Percentiles rank a stretch among this genome's conserved stretches.
Conservation (phyloP, 2,329 filamentous ascomycete genomes). For the Ophiostoma himal-ulmi region DNA sequence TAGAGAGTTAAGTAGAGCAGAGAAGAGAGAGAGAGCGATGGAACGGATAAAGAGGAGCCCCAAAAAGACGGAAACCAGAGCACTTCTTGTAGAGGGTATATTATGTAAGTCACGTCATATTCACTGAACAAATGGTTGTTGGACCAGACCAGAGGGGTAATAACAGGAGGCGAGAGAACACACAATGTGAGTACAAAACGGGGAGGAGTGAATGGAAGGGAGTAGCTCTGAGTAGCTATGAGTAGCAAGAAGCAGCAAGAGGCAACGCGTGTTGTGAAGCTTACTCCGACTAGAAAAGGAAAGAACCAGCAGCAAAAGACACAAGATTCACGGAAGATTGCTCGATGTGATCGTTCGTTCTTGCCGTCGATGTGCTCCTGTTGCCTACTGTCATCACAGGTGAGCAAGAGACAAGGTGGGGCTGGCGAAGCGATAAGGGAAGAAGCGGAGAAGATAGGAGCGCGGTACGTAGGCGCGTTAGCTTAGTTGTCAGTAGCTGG, state of each 20-base stretch:
- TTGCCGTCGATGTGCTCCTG: conserved; percentile 16
- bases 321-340: background rate
- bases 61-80: conserved; percentile 17
- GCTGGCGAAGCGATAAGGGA: conserved; percentile 8
- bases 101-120: conserved; percentile 24
- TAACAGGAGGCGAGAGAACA: conserved; percentile 5
- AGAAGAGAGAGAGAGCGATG: conserved; percentile 5
- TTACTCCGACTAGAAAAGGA: conserved; percentile 4
- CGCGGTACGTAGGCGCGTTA: conserved; percentile 6
- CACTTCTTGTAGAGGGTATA: conserved; percentile 16
- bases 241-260: background rate
- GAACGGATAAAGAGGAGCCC: background rate
- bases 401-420: conserved; percentile 9
- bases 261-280: conserved; percentile 9
- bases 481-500: background rate
- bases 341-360: background rate
- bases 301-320: conserved; percentile 11
- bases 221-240: background rate
- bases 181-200: conserved; percentile 1
- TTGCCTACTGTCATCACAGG: conserved; percentile 6
- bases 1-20: background rate
- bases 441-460: conserved; percentile 13
- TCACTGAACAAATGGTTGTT: conserved; percentile 19
- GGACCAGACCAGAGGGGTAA: conserved; percentile 7
- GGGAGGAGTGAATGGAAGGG: conserved; percentile 7